Evolutionary conservation across 2,329 filamentous ascomycete species (phyloP).

Genomic region (Paramyrothecium roridum): DNA sequence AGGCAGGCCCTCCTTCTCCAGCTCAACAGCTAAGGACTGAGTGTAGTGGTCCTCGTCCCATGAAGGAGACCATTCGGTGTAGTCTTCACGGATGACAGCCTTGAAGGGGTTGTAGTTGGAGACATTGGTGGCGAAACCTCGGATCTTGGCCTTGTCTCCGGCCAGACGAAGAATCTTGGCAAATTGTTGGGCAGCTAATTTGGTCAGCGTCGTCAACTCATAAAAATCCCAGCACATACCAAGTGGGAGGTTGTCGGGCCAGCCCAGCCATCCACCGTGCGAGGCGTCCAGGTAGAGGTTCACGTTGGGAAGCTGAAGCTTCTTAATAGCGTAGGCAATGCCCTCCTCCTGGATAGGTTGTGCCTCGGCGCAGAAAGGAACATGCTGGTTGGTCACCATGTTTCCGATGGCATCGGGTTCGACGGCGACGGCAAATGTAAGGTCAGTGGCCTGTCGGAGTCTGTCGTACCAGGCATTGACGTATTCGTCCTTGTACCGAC

Average conservation of each 20-base stretch:
- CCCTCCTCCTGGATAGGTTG: conserved; percentile 32
- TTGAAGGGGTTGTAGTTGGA: conserved; percentile 34
- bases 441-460: conserved; percentile 26
- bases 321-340: conserved; percentile 36
- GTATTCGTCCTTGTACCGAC: conserved; percentile 33
- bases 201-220: not conserved
- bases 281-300: conserved; percentile 38
- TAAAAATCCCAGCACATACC: conserved; percentile 13
- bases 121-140: conserved; percentile 39
- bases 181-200: conserved; percentile 30
- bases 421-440: conserved; percentile 36
- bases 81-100: conserved; percentile 31
- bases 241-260: conserved; percentile 33
- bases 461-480: conserved; percentile 30
- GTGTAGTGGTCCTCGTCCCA: conserved; percentile 37
- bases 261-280: conserved; percentile 41
- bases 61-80: conserved; percentile 31
- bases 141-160: conserved; percentile 19
- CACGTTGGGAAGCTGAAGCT: conserved; percentile 33
- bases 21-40: conserved; percentile 28
- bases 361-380: conserved; percentile 30
- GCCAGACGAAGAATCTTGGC: conserved; percentile 29
- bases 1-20: conserved; percentile 31
- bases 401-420: conserved; percentile 40
- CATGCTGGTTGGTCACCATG: conserved; percentile 31